Conservation (phyloP, 495 filamentous ascomycete genomes). For the Penicillium fimorum region DNA sequence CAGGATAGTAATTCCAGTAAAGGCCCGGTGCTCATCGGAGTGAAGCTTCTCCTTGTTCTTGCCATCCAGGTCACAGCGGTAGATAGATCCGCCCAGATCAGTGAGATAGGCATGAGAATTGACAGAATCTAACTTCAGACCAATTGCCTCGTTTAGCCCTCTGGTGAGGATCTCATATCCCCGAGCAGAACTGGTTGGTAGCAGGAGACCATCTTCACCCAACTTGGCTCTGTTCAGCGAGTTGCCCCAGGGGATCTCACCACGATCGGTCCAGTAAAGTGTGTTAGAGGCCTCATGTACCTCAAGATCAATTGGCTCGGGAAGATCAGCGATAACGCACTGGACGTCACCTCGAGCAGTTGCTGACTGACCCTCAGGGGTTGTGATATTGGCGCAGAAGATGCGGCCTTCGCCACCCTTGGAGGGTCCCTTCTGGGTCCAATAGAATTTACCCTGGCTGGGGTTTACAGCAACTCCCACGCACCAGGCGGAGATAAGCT, state of each 20-base stretch:
- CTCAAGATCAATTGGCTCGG: conserved; percentile 53
- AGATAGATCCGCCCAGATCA: conserved; percentile 48
- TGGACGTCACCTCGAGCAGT: conserved; percentile 36
- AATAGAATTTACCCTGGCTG: conserved; percentile 45
- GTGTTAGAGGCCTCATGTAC: conserved; percentile 35
- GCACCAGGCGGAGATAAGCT: conserved; percentile 33
- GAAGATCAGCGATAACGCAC: conserved; percentile 37
- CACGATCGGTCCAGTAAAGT: conserved; percentile 57
- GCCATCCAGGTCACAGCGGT: conserved; percentile 45
- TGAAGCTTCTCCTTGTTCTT: conserved; percentile 29
- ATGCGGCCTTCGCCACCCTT: conserved; percentile 51
- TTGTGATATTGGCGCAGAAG: conserved; percentile 43
- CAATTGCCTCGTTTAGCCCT: conserved; percentile 51
- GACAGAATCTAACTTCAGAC: conserved; percentile 44
- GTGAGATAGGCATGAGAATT: conserved; percentile 44
- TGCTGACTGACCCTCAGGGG: conserved; percentile 21
- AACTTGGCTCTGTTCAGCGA: conserved; percentile 39
- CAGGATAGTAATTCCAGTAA: conserved; percentile 29
- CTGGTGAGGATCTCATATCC: conserved; percentile 31
- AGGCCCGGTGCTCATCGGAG: conserved; percentile 26
- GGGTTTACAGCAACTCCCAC: conserved; percentile 33
- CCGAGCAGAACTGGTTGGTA: background rate
- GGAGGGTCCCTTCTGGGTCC: conserved; percentile 55
- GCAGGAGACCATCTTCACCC: conserved; percentile 18
- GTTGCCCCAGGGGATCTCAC: conserved; percentile 49